Base-by-base conservation (phyloP, 176 grass and related monocot species). In the Raddia guianensis region DNA sequence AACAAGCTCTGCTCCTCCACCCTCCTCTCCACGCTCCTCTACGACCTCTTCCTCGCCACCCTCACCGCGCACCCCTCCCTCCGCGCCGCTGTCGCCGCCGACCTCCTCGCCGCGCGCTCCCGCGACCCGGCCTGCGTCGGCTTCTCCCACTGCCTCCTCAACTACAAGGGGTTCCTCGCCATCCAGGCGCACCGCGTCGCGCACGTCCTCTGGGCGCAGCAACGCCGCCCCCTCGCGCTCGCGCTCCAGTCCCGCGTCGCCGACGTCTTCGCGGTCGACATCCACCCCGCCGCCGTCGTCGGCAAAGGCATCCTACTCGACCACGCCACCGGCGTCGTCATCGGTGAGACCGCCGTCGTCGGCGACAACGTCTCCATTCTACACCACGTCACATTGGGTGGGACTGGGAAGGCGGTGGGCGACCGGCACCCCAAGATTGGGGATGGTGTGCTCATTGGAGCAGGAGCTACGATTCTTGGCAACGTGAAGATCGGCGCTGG, bases 101-200 rank as follows among this genome's bases (percentile, higher is more conserved):
- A 98, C 82, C 91, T 98, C 60, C 84, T 98, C 77, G 95, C 95
- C 18, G 95, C 80, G 12, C 86, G 35, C 49, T 65, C 91, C 66
- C 88, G 95, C 27, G 95, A 98, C 83, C 95, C 95, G 0, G 92
- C 92, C 81, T 95, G 92, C 77, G 77, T 85, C 32, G 84, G 90
- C 0, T 98, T 94, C 86, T 98, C 95, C 7, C 95, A 92, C 70
- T 98, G 95, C 83, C 89, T 98, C 60, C 88, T 98, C 83, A 98
- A 98, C 83, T 98, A 89, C 86, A 98, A 98, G 78, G 95, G 95
- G 0, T 98, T 98, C 82, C 88, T 98, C 87, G 95, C 95, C 80
- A 89, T 98, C 87, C 95, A 93, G 82, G 92, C 95, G 11, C 95
- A 98, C 78, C 80, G 95, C 65, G 62, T 95, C 58, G 85, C 95